Conservation (phyloP, 371 early-diverging fungal genomes). For the Cokeromyces recurvatus region DNA sequence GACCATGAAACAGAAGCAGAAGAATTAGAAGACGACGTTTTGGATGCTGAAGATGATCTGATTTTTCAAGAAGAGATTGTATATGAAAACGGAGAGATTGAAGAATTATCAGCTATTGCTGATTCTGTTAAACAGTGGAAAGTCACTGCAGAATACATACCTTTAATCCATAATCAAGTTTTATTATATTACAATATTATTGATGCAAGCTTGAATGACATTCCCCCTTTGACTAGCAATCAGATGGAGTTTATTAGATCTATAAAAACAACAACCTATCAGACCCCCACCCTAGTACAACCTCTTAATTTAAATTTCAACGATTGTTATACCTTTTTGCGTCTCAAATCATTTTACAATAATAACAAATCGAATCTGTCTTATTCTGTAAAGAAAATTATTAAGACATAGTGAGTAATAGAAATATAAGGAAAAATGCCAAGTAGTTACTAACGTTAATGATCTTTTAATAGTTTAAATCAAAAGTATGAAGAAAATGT, state of each 20-base stretch:
- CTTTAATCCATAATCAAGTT: not conserved
- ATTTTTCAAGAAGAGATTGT: not conserved
- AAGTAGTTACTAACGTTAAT: not conserved
- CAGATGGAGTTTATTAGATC: not conserved
- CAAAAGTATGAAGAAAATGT: too few relatives aligned
- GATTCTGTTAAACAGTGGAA: not conserved
- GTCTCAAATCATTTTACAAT: not conserved
- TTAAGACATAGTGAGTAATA: too few relatives aligned
- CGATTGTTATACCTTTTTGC: constrained; percentile 1
- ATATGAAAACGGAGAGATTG: not conserved
- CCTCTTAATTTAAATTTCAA: not conserved
- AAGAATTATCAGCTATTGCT: not conserved
- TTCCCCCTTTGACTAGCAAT: not conserved
- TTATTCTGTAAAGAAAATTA: too few relatives aligned
- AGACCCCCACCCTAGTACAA: not conserved
- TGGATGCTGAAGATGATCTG: not conserved
- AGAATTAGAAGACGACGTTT: not conserved
- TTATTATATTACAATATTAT: not conserved
- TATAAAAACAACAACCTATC: not conserved
- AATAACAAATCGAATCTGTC: too few relatives aligned
- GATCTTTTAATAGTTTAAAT: constrained; percentile 1
- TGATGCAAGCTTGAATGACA: not conserved
- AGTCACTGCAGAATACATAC: not conserved
- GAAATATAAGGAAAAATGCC: too few relatives aligned
- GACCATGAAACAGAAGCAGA: not conserved